Base-by-base conservation (phyloP, 2,329 filamentous ascomycete genomes). In the Myotisia sp. region DNA sequence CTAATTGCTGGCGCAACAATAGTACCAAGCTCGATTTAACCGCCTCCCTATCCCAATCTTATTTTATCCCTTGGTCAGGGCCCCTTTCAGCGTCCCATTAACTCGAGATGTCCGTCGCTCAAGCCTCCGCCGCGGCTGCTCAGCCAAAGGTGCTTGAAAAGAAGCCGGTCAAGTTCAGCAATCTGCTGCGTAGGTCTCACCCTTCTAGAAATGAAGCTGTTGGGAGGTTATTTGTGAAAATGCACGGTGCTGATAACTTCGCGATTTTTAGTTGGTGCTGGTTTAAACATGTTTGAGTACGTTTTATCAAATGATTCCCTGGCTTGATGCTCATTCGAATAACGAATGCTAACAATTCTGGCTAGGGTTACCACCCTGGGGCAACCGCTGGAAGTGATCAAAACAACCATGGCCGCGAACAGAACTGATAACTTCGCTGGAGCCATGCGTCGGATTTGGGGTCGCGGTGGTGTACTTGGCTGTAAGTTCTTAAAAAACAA, bases 141-240 rank as follows among this genome's bases (percentile, higher is more conserved):
- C 28, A 40, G 16, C 63, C 65, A 58, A 60, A 65, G 59, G 65
- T 60, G 62, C 67, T 92, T 59, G 86, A 94, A 79, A 95, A 95
- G 81, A 95, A 95, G 76, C 90, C 90, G 47, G 74, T 98, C 74
- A 95, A 94, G 76, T 95, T 95, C 73, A 93, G 85, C 70, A 98
- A 98, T 68, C 64, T 98, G 73, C 70, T 98, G 54, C 75, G 68
- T 73, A 55, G 56, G 68, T 67, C 23, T 23, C 28, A 23, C 26
- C 28, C 20, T 22, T 21, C 17, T 12, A 33, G 9, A 23, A n/a
- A 13, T 18, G 23, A 2, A 7, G 9, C 3, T 3, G 18, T 29
- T 29, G 12, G 9, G 14, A 26, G 13, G 20, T 7, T 16, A 16
- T 28, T 16, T 13, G 8, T 18, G 6, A 8, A 5, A 4, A 13